Conservation (phyloP, 176 grass and related monocot genomes). For the Eleusine indica region DNA sequence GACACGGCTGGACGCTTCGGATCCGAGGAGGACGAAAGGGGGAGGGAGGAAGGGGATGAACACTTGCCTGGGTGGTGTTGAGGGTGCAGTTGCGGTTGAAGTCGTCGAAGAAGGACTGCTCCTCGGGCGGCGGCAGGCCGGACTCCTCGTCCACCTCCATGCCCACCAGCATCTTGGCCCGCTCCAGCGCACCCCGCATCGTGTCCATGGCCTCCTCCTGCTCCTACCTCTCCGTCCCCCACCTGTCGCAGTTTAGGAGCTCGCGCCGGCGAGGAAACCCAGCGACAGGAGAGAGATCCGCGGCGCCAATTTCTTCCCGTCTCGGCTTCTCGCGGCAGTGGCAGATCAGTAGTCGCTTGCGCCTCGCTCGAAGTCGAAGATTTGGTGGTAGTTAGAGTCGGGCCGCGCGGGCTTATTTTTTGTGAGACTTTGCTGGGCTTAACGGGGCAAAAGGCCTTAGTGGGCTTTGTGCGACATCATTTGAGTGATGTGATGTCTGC, state of each 20-base stretch:
- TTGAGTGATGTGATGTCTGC: too few relatives aligned
- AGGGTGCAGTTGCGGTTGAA: constrained; percentile 89
- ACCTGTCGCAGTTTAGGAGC: background rate
- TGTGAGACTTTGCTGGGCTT: background rate
- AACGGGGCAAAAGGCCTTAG: background rate
- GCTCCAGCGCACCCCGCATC: constrained; percentile 88
- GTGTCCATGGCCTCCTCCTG: constrained; percentile 48
- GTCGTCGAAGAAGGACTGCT: constrained; percentile 91
- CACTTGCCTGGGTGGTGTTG: constrained; percentile 72
- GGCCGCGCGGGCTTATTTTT: background rate
- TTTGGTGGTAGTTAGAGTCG: background rate
- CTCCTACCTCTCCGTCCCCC: background rate
- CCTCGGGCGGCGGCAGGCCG: constrained; percentile 55
- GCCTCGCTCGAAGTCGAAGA: background rate
- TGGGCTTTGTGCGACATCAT: background rate
- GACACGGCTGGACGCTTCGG: background rate
- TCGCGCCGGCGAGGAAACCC: background rate
- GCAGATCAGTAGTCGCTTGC: background rate
- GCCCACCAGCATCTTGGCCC: constrained; percentile 96
- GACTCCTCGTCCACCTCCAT: constrained; percentile 94
- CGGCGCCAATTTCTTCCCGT: background rate
- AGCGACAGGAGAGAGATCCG: background rate
- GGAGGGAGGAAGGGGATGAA: background rate
- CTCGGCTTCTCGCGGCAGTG: background rate
- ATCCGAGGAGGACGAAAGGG: background rate